These are phyloP conservation scores for Phytophthora lateralis DNA, from an alignment of 352 stramenopile genomes.

Conservation along the genomic window DNA sequence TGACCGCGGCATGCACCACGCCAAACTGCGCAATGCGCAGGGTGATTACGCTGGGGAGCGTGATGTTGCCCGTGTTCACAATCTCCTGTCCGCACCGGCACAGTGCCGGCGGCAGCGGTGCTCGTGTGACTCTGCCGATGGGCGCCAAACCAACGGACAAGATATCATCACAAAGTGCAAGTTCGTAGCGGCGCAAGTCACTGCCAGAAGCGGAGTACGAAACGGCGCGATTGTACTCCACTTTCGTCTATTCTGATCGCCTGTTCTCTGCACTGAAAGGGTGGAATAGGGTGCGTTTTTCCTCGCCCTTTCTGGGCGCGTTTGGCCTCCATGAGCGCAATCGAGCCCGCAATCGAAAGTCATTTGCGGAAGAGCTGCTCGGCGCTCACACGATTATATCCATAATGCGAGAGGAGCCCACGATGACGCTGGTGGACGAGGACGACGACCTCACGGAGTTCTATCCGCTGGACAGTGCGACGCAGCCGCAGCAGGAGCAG, in stretches of 20 bases:
- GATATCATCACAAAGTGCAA: neutral
- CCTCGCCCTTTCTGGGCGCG: neutral
- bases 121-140: neutral
- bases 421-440: conserved; percentile 10
- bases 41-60: neutral
- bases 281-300: conserved; percentile 27
- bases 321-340: conserved; percentile 22
- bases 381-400: neutral
- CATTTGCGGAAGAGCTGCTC: conserved; percentile 24
- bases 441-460: conserved; percentile 37
- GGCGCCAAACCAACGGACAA: too few species aligned
- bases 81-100: neutral
- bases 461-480: conserved; percentile 30
- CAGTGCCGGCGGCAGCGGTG: too few species aligned
- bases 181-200: neutral
- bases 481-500: conserved; percentile 2
- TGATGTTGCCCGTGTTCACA: neutral
- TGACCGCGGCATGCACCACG: neutral
- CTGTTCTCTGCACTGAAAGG: neutral
- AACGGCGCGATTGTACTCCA: neutral
- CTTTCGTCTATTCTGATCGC: neutral
- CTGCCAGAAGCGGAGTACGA: neutral
- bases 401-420: conserved; percentile 7
- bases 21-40: neutral
- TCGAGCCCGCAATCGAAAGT: conserved; percentile 17